phyloP scores from a whole-genome alignment of 2,329 filamentous ascomycete species.

The Fusarium ramigenum region DNA sequence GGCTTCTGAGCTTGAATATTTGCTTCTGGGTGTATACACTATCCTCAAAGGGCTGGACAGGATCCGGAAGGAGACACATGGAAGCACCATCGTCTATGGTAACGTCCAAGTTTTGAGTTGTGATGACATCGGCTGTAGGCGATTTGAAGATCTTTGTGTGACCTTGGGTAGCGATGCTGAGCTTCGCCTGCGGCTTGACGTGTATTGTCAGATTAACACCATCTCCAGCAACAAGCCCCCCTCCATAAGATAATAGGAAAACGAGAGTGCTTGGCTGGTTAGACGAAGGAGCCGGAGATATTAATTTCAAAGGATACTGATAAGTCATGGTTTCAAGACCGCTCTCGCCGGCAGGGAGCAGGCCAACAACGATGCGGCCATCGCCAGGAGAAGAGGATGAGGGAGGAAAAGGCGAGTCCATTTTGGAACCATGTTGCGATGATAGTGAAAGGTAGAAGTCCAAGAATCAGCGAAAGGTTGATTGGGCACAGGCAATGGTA shows the following conservation, averaged over 20 bases:
- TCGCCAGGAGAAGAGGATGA: conserved; percentile 79
- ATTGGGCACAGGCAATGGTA: conserved; percentile 1
- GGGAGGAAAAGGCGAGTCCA: conserved; percentile 78
- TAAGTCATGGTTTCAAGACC: conserved; percentile 81
- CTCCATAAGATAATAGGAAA: conserved; percentile 93
- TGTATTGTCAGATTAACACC: conserved; percentile 76
- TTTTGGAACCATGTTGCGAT: conserved; percentile 42
- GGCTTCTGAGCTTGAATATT: conserved; percentile 70
- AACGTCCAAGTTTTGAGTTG: conserved; percentile 65
- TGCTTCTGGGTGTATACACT: conserved; percentile 89
- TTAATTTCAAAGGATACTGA: conserved; percentile 94
- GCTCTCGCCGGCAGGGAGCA: conserved; percentile 76
- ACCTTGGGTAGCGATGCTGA: conserved; percentile 76
- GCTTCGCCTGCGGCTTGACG: conserved; percentile 70
- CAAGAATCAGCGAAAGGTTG: background rate
- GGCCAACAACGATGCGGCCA: conserved; percentile 77
- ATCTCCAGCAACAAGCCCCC: conserved; percentile 90
- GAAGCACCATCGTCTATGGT: conserved; percentile 60
- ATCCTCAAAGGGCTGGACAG: conserved; percentile 87
- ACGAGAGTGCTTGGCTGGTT: conserved; percentile 77
- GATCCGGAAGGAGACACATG: conserved; percentile 82
- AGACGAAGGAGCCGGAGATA: conserved; percentile 77
- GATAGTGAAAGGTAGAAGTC: background rate
- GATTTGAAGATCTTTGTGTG: conserved; percentile 98
- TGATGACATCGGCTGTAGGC: conserved; percentile 61